Conservation (phyloP, 495 filamentous ascomycete genomes). For the Barbatosphaeria neglecta region DNA sequence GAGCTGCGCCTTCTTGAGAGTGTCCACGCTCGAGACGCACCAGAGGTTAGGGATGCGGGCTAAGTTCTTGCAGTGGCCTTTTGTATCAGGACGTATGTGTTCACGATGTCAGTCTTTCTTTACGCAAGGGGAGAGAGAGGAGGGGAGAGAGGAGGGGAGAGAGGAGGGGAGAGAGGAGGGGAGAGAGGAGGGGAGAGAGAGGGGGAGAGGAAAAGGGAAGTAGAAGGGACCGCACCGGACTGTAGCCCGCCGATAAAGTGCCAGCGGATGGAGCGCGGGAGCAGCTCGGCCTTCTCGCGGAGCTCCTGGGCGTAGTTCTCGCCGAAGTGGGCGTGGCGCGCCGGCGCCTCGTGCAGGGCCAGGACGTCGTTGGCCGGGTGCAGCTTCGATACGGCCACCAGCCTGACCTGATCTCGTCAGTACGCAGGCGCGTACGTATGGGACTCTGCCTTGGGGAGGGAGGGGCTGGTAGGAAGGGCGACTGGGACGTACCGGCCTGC, state of each 20-base stretch:
- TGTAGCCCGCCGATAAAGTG: conserved; percentile 94
- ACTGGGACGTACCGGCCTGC: conserved; percentile 27
- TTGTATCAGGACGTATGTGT: no score
- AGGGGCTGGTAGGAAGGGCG: no score
- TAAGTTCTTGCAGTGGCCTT: conserved; percentile 82
- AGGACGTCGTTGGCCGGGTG: conserved; percentile 85
- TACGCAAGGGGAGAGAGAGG: no score
- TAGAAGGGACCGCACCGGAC: conserved; percentile 34
- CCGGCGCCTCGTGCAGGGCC: conserved; percentile 54
- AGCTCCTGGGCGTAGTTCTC: conserved; percentile 97
- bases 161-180: no score
- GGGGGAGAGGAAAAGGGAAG: background rate
- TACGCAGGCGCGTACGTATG: background rate
- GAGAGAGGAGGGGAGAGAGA: background rate
- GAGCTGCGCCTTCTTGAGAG: conserved; percentile 69
- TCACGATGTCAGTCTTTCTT: no score
- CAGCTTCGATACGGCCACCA: conserved; percentile 89
- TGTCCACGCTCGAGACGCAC: conserved; percentile 84
- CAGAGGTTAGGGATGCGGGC: conserved; percentile 84
- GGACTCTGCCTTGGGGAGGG: no score
- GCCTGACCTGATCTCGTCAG: conserved; percentile 47
- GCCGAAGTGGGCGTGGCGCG: conserved; percentile 70
- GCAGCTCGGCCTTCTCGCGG: conserved; percentile 64
- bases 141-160: no score
- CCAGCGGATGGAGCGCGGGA: conserved; percentile 74